Percentiles rank a stretch among this genome's conserved stretches.
These are phyloP conservation scores for Prunus campanulata DNA, from an alignment of 306 rosid genomes.

Conservation along the genomic window DNA sequence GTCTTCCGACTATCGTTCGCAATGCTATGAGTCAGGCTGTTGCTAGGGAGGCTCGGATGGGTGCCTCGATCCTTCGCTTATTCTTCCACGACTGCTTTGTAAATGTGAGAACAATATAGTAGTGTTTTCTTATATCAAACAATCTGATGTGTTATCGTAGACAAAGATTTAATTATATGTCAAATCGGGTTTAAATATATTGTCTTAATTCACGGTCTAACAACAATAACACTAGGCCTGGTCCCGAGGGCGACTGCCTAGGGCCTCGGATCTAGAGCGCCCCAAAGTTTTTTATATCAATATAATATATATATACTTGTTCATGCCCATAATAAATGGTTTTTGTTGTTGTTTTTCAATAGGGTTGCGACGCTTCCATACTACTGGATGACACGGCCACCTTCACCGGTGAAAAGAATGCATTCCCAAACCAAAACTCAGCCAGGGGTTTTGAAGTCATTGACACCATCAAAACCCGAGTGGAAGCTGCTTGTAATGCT, in stretches of 20 bases:
- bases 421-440: conserved; percentile 52
- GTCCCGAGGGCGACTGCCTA: too few relatives aligned
- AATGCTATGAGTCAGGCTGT: conserved; percentile 43
- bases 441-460: conserved; percentile 72
- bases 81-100: conserved; percentile 94
- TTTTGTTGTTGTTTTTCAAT: not conserved
- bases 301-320: too few relatives aligned
- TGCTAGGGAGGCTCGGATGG: conserved; percentile 44
- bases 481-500: conserved; percentile 68
- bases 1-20: conserved; percentile 45
- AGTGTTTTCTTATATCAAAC: not conserved
- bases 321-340: too few relatives aligned
- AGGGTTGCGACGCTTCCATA: conserved; percentile 82
- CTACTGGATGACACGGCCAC: conserved; percentile 60
- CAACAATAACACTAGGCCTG: too few relatives aligned
- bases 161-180: too few relatives aligned
- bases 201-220: too few relatives aligned
- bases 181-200: not conserved
- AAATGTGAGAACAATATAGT: conserved; percentile 30
- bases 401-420: conserved; percentile 70
- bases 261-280: too few relatives aligned
- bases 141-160: not conserved
- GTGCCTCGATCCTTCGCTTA: conserved; percentile 75
- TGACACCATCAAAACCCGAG: conserved; percentile 56
- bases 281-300: too few relatives aligned